Evolutionary conservation across 192 early-diverging fungal species (phyloP), one percentile per base, ranked within the genome.

Genomic region (Jimgerdemannia lactiflua): DNA sequence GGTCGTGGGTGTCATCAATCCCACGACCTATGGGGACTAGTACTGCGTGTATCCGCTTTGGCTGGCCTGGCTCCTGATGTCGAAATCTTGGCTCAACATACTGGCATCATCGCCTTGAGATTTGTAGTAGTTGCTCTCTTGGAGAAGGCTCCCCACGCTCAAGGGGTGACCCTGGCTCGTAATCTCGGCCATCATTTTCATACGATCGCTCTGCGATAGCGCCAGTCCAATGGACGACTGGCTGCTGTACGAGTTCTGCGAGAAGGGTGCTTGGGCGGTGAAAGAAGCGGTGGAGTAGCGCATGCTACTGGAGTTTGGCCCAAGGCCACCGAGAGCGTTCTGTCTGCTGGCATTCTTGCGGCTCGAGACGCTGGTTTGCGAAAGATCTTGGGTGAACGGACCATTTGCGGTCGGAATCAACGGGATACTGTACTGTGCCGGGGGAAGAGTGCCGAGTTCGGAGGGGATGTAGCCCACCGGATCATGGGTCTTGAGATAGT

Each of bases 301-400:
- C 67, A 68, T 68, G 64, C 19, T 19, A 41, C 67, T 20, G 19
- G 19, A 41, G 18, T 20, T 39, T 6, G 9, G 6, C 7, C 19
- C 19, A 9, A 20, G 29, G 18, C 19, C 19, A 18, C 29, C 18
- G 19, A 41, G 29, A 9, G 67, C 67, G 2, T 68, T 41, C 49
- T 11, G 70, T 42, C n/a, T 41, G 29, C 39, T 41, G 4, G 75
- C 73, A 43, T 72, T 86, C 79, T 88, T 90, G 39, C 89, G 81
- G 14, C 83, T 81, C 43, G 83, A 84, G 39, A 82, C 77, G 67
- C 85, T 86, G 1, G 81, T 76, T 71, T 90, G 89, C 0, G 89
- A 90, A 63, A 90, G 74, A 75, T 90, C 89, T 73, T 90, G 89
- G 4, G 89, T 88, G 70, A 90, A 88, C 3, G 89, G 89, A 3